These are phyloP conservation scores for Jasminum sambac DNA, from an alignment of 257 asterid species.

Conservation along the genomic window DNA sequence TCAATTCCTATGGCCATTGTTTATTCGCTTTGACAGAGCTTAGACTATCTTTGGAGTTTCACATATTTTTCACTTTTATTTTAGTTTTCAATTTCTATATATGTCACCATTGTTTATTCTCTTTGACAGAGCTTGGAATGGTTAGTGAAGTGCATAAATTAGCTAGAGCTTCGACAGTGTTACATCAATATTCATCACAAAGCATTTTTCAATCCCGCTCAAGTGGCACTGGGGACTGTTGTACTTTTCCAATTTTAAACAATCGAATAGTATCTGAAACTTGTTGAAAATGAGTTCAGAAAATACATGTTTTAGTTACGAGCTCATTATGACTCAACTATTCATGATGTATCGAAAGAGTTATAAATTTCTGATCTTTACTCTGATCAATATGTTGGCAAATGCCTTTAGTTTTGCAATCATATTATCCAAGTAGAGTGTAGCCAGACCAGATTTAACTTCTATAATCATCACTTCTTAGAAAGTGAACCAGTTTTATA, in stretches of 20 bases:
- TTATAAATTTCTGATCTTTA: not conserved
- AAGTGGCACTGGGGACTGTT: slow-evolving; percentile 24
- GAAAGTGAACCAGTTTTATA: too few species aligned
- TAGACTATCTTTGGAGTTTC: slow-evolving; percentile 39
- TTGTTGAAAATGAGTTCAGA: not conserved
- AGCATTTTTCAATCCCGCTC: slow-evolving; percentile 30
- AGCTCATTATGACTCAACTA: not conserved
- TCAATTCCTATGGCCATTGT: slow-evolving; percentile 16
- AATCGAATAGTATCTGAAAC: slow-evolving; percentile 19
- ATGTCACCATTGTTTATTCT: slow-evolving; percentile 23
- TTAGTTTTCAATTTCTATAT: slow-evolving; percentile 13
- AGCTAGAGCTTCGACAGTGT: slow-evolving; percentile 21
- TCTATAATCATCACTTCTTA: too few species aligned
- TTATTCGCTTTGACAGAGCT: slow-evolving; percentile 59
- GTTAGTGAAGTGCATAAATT: slow-evolving; percentile 70
- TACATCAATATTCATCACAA: slow-evolving; percentile 8
- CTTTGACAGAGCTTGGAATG: slow-evolving; percentile 82
- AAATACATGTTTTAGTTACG: not conserved
- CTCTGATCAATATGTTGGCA: not conserved
- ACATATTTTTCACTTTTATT: not conserved
- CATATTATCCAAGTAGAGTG: too few species aligned
- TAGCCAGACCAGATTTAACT: too few species aligned
- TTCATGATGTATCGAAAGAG: not conserved
- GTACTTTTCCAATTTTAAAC: slow-evolving; percentile 30
- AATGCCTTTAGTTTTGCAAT: too few species aligned